A percentile compares a stretch with the other conserved stretches of the same genome.
Conservation (phyloP, 108 stramenopile species). For the Nannochloropsis oceanica region DNA sequence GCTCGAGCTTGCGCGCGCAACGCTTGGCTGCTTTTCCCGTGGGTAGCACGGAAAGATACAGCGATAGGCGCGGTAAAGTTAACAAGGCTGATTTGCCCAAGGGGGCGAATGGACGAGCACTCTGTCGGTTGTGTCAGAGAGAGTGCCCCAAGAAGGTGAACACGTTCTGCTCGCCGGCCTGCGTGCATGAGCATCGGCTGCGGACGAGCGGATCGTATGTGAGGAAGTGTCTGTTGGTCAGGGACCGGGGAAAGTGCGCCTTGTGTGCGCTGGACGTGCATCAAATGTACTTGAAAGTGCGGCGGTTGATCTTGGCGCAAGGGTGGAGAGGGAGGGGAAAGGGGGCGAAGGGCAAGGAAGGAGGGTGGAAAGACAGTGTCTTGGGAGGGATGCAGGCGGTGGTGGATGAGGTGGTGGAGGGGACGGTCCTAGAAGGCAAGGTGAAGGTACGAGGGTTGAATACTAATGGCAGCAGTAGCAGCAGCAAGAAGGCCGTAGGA, state of each 20-base stretch:
- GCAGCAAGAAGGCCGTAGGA: not conserved
- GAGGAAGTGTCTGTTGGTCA: not conserved
- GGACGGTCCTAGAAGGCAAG: constrained; percentile 13
- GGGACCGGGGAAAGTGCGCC: constrained; percentile 2
- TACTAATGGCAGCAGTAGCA: too few species aligned
- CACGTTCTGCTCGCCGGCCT: constrained; percentile 23
- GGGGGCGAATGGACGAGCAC: not conserved
- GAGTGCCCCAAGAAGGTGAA: not conserved
- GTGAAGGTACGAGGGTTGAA: not conserved
- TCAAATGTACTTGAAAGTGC: not conserved
- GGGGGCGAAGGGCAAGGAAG: not conserved
- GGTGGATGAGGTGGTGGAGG: not conserved
- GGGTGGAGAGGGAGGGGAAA: constrained; percentile 8
- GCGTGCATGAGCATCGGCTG: constrained; percentile 20
- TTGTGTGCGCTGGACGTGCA: not conserved
- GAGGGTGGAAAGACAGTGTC: not conserved
- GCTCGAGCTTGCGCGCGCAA: not conserved
- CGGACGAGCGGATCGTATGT: constrained; percentile 14
- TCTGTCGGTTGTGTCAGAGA: constrained; percentile 12
- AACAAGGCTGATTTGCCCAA: not conserved
- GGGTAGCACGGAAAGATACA: not conserved
- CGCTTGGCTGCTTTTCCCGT: not conserved
- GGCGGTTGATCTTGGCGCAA: not conserved
- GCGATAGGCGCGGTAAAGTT: not conserved
- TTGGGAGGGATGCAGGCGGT: not conserved